Base-by-base conservation (phyloP, 2,329 filamentous ascomycete genomes). In the Didymellaceae sp. region DNA sequence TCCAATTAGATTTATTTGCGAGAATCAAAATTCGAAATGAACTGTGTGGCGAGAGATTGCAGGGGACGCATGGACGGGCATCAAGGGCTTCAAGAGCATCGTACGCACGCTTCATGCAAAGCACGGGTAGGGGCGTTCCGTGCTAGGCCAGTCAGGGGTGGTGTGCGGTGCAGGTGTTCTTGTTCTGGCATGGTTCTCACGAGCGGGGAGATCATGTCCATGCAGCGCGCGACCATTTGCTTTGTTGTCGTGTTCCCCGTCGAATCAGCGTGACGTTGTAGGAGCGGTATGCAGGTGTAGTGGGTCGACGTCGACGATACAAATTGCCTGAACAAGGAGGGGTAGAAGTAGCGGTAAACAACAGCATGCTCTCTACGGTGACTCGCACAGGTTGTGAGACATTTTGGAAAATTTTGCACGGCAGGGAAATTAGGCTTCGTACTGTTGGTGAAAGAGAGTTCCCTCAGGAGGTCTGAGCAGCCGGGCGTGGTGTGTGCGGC, bases 341-440 rank as follows among this genome's bases (percentile, higher is more conserved):
- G 48, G 42, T 33, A 41, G 34, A 52, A 73, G 61, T 67, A 71
- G 70, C 70, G 69, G 70, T 72, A 70, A 72, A 64, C 63, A 65
- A 61, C 54, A 62, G 52, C 57, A 62, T 57, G 56, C 55, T 54
- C 52, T 56, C 59, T 55, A 59, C 55, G 62, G 55, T 55, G 44
- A 54, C 50, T 46, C 57, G 53, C 54, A 57, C 55, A 59, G 44
- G 55, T 55, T 65, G 67, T 67, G 65, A 71, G 69, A 71, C 66
- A 61, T 48, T 53, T 54, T 46, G 50, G 60, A 67, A 67, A 62
- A 60, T 52, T 70, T 71, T 68, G 62, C 55, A 56, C 60, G 40
- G 57, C 52, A 58, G 66, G 69, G 70, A 73, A 60, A 73, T 73
- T 71, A 61, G 52, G 30, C 51, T 61, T 61, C 56, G 57, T 61